Conservation (phyloP, 176 grass and related monocot genomes). For the Lolium perenne region DNA sequence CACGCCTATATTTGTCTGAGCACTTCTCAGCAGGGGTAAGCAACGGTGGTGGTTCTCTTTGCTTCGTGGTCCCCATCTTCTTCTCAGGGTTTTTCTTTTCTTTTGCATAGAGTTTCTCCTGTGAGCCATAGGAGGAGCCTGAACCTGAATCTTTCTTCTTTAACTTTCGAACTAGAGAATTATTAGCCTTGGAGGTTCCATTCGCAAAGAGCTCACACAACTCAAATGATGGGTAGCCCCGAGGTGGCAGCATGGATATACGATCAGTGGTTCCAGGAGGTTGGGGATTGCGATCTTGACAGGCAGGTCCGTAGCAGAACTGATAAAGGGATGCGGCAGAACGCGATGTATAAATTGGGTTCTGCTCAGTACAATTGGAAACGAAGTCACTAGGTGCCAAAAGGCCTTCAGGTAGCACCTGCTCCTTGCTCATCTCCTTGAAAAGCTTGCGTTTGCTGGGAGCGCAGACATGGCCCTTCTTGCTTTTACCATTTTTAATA, state of each 20-base stretch:
- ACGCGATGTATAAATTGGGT: conserved; percentile 3
- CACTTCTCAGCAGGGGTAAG: conserved; percentile 26
- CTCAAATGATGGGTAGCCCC: neutral
- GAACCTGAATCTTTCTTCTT: neutral
- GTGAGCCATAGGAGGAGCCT: conserved; percentile 24
- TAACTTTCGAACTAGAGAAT: conserved; percentile 12
- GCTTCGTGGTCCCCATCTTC: neutral
- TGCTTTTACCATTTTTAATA: neutral
- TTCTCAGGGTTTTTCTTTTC: conserved; percentile 2
- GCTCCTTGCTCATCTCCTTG: neutral
- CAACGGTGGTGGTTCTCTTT: neutral
- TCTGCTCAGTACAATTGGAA: conserved; percentile 8
- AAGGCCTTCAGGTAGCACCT: neutral
- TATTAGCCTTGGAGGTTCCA: conserved; percentile 13
- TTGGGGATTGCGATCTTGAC: neutral
- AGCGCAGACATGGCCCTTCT: neutral
- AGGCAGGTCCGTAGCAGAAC: conserved; percentile 27
- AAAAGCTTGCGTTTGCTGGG: neutral
- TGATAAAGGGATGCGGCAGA: conserved; percentile 33
- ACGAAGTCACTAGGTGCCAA: neutral
- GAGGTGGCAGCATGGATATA: neutral
- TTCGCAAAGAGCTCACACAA: conserved; percentile 2
- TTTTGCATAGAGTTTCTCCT: neutral
- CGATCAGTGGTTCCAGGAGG: neutral
- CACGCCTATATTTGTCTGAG: conserved; percentile 36